Base-by-base conservation (phyloP, 208 protist genomes). In the Zelonia costaricensis region DNA sequence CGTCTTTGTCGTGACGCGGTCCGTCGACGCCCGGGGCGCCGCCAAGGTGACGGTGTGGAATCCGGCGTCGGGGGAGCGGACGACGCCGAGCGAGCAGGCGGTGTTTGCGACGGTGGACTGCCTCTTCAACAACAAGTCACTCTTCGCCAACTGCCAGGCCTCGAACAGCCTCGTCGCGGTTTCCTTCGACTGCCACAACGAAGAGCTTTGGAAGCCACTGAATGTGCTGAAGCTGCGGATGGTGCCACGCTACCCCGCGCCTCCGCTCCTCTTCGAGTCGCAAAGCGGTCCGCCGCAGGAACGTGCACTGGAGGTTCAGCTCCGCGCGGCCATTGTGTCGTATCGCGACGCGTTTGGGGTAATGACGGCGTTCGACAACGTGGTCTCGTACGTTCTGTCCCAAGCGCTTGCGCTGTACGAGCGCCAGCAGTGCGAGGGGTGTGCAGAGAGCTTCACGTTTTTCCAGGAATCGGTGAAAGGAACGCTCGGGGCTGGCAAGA, bases 161-260 rank as follows among this genome's bases (percentile, higher is more conserved):
- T 82, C 79, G 18, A 88, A 82, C 55, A 60, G 36, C 51, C 62
- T 93, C 18, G 46, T 55, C 25, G 69, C 72, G n/a, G 66, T 49
- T 20, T 84, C 79, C 3, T 97, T 97, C 67, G 91, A 96, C 52
- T 63, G 93, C 38, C 84, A 91, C 48, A 95, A 97, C 62, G 90
- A 96, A 42, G 74, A 86, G 57, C 46, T 81, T n/a, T 97, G 93
- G 92, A 97, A 94, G 57, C 78, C 80, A 35, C 71, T 97, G 33
- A 96, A 93, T 38, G 81, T 88, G 20, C 52, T 97, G 58, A 97
- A 97, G 56, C 67, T 97, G 30, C 78, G 85, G 12, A 80, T 97
- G 54, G 76, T 97, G 4, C 84, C 84, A 1, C 86, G 88, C 31
- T 83, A 80, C 53, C 82, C 90, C 12, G 61, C 73, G 35, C 69